These are phyloP conservation scores for Flaveria sonorensis DNA, from an alignment of 129 eudicot genomes.

Conservation along the genomic window DNA sequence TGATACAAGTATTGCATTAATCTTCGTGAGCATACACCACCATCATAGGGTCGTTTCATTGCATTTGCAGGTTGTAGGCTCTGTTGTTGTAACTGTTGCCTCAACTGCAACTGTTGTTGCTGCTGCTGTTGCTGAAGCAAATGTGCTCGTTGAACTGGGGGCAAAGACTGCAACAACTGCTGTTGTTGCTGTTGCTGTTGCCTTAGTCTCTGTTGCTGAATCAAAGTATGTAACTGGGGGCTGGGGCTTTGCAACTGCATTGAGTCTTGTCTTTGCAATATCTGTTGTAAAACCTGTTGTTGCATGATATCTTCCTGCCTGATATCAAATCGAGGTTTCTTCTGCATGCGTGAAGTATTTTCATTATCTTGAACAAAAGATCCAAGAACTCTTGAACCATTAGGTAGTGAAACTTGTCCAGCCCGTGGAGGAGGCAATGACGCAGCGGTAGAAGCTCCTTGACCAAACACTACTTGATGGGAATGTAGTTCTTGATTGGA, in stretches of 20 bases:
- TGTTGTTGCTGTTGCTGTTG: constrained; percentile 60
- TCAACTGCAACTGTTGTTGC: constrained; percentile 57
- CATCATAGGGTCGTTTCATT: constrained; percentile 74
- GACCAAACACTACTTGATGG: constrained; percentile 53
- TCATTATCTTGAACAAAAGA: constrained; percentile 65
- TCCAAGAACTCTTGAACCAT: constrained; percentile 53
- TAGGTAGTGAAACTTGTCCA: constrained; percentile 59
- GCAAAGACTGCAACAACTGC: constrained; percentile 75
- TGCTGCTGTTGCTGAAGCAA: constrained; percentile 59
- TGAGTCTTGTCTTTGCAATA: constrained; percentile 72
- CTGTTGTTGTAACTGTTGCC: constrained; percentile 55
- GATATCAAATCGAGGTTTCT: constrained; percentile 85
- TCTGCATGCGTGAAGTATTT: constrained; percentile 62
- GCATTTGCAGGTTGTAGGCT: constrained; percentile 60
- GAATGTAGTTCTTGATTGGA: constrained; percentile 62
- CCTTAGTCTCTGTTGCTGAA: constrained; percentile 77
- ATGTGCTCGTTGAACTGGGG: constrained; percentile 79
- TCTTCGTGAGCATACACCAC: constrained; percentile 90
- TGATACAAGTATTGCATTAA: constrained; percentile 93
- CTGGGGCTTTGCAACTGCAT: constrained; percentile 72
- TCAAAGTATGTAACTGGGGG: constrained; percentile 71
- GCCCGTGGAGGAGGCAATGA: constrained; percentile 56
- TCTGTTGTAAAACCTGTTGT: constrained; percentile 79
- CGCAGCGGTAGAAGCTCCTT: constrained; percentile 61
- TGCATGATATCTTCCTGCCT: constrained; percentile 80